These are phyloP conservation scores for Hypomyces perniciosus DNA, from an alignment of 2,329 filamentous ascomycete species.

Conservation along the genomic window DNA sequence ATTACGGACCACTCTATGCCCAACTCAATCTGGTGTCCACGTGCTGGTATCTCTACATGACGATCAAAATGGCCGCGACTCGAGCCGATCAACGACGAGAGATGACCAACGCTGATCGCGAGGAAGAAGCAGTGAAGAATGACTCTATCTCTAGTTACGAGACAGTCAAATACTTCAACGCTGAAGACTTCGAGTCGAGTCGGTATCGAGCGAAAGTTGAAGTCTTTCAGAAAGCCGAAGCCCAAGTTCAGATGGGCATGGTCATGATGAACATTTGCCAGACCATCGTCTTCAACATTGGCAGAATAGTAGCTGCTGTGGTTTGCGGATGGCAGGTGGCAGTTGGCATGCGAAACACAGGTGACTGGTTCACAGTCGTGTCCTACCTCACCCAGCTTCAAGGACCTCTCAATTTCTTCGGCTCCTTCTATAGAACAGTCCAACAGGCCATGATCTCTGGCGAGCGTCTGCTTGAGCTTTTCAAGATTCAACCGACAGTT, in stretches of 20 bases:
- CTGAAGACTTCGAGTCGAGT: conserved; percentile 70
- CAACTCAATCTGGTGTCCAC: conserved; percentile 85
- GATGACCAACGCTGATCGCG: conserved; percentile 91
- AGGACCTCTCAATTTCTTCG: conserved; percentile 78
- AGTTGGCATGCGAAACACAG: conserved; percentile 57
- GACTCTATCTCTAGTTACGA: conserved; percentile 99
- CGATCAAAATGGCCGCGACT: conserved; percentile 91
- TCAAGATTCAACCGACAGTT: conserved; percentile 92
- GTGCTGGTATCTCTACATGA: conserved; percentile 94
- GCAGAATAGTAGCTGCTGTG: conserved; percentile 64
- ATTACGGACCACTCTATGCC: conserved; percentile 66
- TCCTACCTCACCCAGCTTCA: conserved; percentile 77
- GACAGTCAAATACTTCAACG: conserved; percentile 87
- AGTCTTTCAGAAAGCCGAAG: conserved; percentile 68
- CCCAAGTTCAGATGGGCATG: conserved; percentile 68
- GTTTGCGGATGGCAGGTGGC: conserved; percentile 74
- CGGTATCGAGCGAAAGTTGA: conserved; percentile 66
- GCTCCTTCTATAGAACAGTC: conserved; percentile 91
- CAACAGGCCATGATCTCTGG: conserved; percentile 97
- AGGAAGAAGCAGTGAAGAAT: conserved; percentile 96
- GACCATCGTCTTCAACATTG: conserved; percentile 72
- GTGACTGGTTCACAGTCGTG: conserved; percentile 66
- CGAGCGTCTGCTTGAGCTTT: conserved; percentile 88
- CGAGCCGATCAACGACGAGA: conserved; percentile 83
- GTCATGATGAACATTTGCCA: conserved; percentile 78